Percentiles rank a stretch among this genome's conserved stretches.
Evolutionary conservation across 1,284 basidiomycete genomes (phyloP).

Genomic region (Malassezia yamatoensis): DNA sequence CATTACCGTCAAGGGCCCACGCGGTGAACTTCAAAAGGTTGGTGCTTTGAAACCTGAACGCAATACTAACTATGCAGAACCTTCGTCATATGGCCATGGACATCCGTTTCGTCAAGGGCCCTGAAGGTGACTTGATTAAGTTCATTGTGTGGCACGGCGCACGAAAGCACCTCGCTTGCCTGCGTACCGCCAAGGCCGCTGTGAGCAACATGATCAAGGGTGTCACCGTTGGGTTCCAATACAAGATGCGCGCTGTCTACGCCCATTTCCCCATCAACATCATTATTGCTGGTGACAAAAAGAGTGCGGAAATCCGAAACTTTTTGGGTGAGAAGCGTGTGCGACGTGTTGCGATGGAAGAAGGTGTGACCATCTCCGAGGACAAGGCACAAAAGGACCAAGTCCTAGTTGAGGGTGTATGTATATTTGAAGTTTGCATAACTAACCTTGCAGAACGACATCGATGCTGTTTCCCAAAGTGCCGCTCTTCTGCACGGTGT

Average conservation of each 20-base stretch:
- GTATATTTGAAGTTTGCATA: neutral
- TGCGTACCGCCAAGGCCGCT: conserved; percentile 86
- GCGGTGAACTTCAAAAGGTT: conserved; percentile 46
- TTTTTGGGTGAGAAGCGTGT: conserved; percentile 90
- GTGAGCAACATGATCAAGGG: conserved; percentile 90
- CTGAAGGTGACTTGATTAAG: conserved; percentile 62
- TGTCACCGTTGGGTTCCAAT: conserved; percentile 88
- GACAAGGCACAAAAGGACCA: conserved; percentile 88
- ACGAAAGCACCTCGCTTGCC: conserved; percentile 96
- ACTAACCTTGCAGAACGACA: conserved; percentile 52
- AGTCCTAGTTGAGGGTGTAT: conserved; percentile 43
- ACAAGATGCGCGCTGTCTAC: conserved; percentile 82
- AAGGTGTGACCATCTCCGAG: conserved; percentile 75
- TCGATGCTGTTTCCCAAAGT: conserved; percentile 47
- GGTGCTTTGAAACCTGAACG: conserved; percentile 4
- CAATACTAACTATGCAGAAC: conserved; percentile 24
- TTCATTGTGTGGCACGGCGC: conserved; percentile 96
- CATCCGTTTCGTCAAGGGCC: conserved; percentile 49
- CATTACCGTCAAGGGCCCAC: conserved; percentile 47
- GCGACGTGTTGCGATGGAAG: conserved; percentile 82
- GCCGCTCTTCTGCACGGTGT: conserved; percentile 46
- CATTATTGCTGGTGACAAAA: conserved; percentile 76
- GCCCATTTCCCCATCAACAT: conserved; percentile 99
- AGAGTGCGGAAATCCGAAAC: conserved; percentile 87
- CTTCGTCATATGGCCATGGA: conserved; percentile 49